Percentiles rank a stretch among this genome's conserved stretches.
Conservation (phyloP, 768 basidiomycete species). For the Sporobolomyces pararoseus region DNA sequence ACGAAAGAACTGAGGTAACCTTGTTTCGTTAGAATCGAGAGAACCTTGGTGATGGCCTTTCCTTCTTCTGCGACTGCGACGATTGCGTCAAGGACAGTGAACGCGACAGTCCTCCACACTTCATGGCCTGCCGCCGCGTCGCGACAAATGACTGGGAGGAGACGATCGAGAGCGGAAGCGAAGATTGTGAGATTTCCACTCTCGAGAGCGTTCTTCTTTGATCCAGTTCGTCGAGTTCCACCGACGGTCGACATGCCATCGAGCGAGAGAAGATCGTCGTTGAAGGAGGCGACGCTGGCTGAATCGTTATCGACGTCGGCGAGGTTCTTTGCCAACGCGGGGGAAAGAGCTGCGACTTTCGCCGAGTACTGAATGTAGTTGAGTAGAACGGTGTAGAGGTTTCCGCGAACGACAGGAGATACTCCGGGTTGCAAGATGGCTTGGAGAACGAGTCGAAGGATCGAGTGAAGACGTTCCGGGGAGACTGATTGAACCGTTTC, state of each 20-base stretch:
- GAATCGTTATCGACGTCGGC: constrained; percentile 24
- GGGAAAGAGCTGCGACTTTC: constrained; percentile 48
- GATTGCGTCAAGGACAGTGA: constrained; percentile 79
- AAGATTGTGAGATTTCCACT: constrained; percentile 64
- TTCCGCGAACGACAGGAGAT: constrained; percentile 82
- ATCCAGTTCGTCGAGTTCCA: constrained; percentile 46
- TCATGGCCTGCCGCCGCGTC: constrained; percentile 93
- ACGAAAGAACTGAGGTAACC: constrained; percentile 81
- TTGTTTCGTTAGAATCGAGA: constrained; percentile 63
- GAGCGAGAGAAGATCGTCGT: constrained; percentile 43
- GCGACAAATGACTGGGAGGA: constrained; percentile 69
- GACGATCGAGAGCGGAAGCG: constrained; percentile 65
- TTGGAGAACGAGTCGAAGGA: constrained; percentile 70
- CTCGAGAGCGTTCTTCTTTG: constrained; percentile 55
- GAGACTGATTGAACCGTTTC: constrained; percentile 51
- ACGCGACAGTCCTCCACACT: constrained; percentile 95
- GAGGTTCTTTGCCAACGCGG: constrained; percentile 26
- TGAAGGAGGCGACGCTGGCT: constrained; percentile 20
- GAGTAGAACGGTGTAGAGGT: constrained; percentile 84
- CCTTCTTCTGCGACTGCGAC: constrained; percentile 59
- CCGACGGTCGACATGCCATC: constrained; percentile 46
- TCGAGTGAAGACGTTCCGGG: constrained; percentile 68
- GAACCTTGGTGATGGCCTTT: constrained; percentile 59
- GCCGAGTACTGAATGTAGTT: constrained; percentile 68
- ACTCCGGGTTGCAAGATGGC: constrained; percentile 71